phyloP scores from a whole-genome alignment of 345 rosid genomes.

The Boechera retrofracta region DNA sequence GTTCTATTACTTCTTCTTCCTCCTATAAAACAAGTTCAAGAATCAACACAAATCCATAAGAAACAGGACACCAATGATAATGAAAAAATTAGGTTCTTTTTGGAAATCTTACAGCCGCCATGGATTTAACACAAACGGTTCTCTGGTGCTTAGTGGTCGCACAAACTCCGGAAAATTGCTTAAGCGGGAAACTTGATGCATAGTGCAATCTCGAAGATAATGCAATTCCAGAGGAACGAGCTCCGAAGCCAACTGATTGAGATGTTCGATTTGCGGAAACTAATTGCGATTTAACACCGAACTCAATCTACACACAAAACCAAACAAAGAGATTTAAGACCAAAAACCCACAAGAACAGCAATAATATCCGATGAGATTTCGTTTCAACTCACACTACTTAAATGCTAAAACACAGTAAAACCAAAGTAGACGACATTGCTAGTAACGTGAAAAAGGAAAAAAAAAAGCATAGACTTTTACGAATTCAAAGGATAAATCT shows the following conservation, averaged over 20 bases:
- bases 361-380: neutral
- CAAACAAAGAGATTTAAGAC: slow-evolving; percentile 6
- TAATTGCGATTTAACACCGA: slow-evolving; percentile 43
- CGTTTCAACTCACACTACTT: neutral
- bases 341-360: neutral
- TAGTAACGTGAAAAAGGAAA: neutral
- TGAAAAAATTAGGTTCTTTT: neutral
- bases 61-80: neutral
- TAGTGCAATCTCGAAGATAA: slow-evolving; percentile 59
- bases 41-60: slow-evolving; percentile 16
- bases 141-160: slow-evolving; percentile 47
- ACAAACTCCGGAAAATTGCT: slow-evolving; percentile 50
- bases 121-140: slow-evolving; percentile 56
- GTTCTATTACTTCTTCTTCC: slow-evolving; percentile 48
- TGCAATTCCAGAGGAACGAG: slow-evolving; percentile 45
- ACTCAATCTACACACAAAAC: slow-evolving; percentile 42
- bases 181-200: slow-evolving; percentile 49
- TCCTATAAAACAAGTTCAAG: slow-evolving; percentile 52
- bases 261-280: slow-evolving; percentile 33
- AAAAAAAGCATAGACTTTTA: neutral
- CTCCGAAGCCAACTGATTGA: slow-evolving; percentile 39
- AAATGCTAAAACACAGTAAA: neutral
- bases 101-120: slow-evolving; percentile 53
- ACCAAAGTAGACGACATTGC: neutral
- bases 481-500: neutral